Percentiles rank a stretch among this genome's conserved stretches.
Conservation (phyloP, 148 eudicot species). For the Amaranthus cruentus region DNA sequence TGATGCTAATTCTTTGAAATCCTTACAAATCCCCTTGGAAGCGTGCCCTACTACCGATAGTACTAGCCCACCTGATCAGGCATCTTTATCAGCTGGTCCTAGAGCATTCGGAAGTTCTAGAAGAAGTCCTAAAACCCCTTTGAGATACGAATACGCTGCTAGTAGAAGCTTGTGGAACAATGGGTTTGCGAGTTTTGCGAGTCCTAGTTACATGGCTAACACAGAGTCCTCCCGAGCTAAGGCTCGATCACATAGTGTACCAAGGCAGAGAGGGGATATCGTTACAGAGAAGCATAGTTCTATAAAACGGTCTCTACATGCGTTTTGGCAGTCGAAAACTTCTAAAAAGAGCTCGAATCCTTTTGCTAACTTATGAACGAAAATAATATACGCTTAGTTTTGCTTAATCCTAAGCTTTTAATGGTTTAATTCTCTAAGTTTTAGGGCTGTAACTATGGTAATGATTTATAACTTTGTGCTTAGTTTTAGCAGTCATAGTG, state of each 20-base stretch:
- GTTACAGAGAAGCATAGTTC: not conserved
- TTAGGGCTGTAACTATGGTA: constrained; percentile 27
- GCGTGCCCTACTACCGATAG: constrained; percentile 28
- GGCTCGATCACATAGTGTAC: constrained; percentile 73
- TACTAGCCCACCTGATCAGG: constrained; percentile 35
- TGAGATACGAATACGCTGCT: constrained; percentile 52
- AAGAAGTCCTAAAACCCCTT: constrained; percentile 51
- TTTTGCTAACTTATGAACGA: not conserved
- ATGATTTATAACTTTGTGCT: constrained; percentile 6
- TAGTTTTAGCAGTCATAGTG: not conserved
- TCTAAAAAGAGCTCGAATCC: not conserved
- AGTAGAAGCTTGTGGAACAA: constrained; percentile 49
- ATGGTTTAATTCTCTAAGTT: constrained; percentile 9
- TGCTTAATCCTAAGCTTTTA: too few species aligned
- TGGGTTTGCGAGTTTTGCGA: constrained; percentile 34
- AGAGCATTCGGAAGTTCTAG: constrained; percentile 52
- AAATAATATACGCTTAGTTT: not conserved
- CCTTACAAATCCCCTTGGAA: constrained; percentile 40
- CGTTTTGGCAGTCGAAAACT: not conserved
- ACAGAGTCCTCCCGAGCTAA: constrained; percentile 69
- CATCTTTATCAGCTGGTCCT: constrained; percentile 24
- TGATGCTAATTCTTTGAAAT: constrained; percentile 35
- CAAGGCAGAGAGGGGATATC: constrained; percentile 46
- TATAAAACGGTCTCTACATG: not conserved
- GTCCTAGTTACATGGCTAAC: constrained; percentile 73